These are phyloP conservation scores for Pythium sp. DNA, from an alignment of 352 stramenopile species.

Conservation along the genomic window DNA sequence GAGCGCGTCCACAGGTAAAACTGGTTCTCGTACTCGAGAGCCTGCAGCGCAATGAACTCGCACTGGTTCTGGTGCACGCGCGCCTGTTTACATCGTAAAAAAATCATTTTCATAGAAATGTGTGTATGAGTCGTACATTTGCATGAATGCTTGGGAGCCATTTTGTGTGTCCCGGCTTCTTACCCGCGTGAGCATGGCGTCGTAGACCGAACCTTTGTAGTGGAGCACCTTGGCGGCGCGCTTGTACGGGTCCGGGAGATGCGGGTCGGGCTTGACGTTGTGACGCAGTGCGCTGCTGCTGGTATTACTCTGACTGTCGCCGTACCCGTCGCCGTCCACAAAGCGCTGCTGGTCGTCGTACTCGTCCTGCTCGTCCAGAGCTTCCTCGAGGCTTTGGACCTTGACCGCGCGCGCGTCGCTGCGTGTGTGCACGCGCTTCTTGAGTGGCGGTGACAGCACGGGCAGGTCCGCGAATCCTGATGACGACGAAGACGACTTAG, in stretches of 20 bases:
- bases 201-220: slow-evolving; percentile 40
- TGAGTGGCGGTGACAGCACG: slow-evolving; percentile 45
- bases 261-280: slow-evolving; percentile 48
- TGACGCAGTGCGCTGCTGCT: slow-evolving; percentile 14
- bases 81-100: slow-evolving; percentile 25
- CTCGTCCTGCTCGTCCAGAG: slow-evolving; percentile 17
- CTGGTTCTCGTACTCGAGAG: slow-evolving; percentile 37
- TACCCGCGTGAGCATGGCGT: slow-evolving; percentile 66
- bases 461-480: slow-evolving; percentile 17
- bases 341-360: slow-evolving; percentile 19
- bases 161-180: too few relatives aligned
- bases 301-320: neutral
- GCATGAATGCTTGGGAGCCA: too few relatives aligned
- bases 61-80: slow-evolving; percentile 58
- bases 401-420: slow-evolving; percentile 34
- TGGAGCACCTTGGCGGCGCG: slow-evolving; percentile 35
- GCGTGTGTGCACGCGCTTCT: slow-evolving; percentile 43
- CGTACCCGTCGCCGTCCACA: neutral
- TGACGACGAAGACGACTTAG: neutral
- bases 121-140: too few relatives aligned
- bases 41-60: slow-evolving; percentile 68
- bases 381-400: slow-evolving; percentile 31
- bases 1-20: slow-evolving; percentile 59
- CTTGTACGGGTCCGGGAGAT: slow-evolving; percentile 44
- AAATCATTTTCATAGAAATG: neutral